A percentile compares a stretch with the other conserved stretches of the same genome.
These are phyloP conservation scores for Mucor mucedo DNA, from an alignment of 371 early-diverging fungal species.

Conservation along the genomic window DNA sequence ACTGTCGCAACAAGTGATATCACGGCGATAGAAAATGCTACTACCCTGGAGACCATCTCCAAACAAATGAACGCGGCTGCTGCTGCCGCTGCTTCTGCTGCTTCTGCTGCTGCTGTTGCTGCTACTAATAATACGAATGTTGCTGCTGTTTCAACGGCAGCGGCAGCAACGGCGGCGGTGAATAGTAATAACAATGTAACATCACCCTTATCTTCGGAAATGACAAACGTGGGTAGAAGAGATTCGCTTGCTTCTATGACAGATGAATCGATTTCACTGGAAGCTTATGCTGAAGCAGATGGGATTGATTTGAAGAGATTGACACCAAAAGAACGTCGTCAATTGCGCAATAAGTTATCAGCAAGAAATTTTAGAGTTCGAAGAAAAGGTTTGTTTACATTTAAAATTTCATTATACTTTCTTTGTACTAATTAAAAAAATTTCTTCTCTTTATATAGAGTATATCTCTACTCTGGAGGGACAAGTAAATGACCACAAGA, in stretches of 20 bases:
- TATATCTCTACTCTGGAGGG: slow-evolving; percentile 83
- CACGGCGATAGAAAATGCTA: neutral
- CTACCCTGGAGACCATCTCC: neutral
- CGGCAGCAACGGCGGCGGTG: slow-evolving; percentile 19
- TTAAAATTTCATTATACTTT: slow-evolving; percentile 1
- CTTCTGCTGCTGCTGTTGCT: slow-evolving; percentile 33
- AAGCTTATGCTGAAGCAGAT: slow-evolving; percentile 40
- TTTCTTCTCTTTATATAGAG: slow-evolving; percentile 48
- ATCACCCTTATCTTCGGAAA: neutral
- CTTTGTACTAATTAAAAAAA: slow-evolving; percentile 1
- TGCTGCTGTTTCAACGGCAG: slow-evolving; percentile 6
- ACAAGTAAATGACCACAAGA: slow-evolving; percentile 73
- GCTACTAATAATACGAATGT: slow-evolving; percentile 34
- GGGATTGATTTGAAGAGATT: slow-evolving; percentile 63
- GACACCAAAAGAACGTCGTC: slow-evolving; percentile 83
- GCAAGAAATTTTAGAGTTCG: slow-evolving; percentile 89
- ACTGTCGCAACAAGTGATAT: slow-evolving; percentile 9
- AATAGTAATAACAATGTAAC: neutral
- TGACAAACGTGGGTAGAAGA: slow-evolving; percentile 7
- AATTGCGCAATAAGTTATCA: slow-evolving; percentile 87
- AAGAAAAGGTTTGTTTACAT: slow-evolving; percentile 71
- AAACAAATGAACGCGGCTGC: slow-evolving; percentile 10
- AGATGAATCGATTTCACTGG: slow-evolving; percentile 29
- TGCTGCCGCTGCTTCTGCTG: slow-evolving; percentile 11
- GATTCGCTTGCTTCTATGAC: slow-evolving; percentile 16